Evolutionary conservation across 2,329 filamentous ascomycete genomes (phyloP).

Genomic region (Pyricularia sp.): DNA sequence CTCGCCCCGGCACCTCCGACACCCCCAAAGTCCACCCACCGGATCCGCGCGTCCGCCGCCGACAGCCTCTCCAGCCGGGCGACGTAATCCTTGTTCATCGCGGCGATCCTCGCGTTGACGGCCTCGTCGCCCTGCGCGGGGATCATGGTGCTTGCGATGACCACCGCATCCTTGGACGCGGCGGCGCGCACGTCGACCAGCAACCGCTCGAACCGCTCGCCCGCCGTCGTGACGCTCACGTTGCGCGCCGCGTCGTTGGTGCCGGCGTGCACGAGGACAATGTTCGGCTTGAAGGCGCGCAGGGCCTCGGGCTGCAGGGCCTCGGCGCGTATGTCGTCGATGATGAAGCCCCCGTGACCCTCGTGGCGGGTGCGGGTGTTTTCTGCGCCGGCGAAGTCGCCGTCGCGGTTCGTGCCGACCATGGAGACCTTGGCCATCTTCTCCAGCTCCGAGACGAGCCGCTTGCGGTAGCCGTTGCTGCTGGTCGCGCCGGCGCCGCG

Average conservation of each 20-base stretch:
- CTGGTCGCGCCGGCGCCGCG: slow-evolving; percentile 12
- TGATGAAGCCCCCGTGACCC: too few species aligned
- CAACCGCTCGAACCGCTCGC: background rate
- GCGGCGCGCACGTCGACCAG: background rate
- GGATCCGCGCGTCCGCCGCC: background rate
- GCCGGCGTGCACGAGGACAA: too few species aligned
- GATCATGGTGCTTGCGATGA: background rate
- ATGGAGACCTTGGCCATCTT: background rate
- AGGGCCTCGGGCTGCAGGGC: too few species aligned
- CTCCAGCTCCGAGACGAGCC: slow-evolving; percentile 11
- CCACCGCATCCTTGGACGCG: background rate
- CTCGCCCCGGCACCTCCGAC: background rate
- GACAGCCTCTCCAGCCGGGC: background rate
- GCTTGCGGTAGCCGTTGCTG: slow-evolving; percentile 15
- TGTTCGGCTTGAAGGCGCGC: too few species aligned
- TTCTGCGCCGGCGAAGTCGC: slow-evolving; percentile 19
- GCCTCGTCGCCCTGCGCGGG: background rate
- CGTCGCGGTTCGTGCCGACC: background rate
- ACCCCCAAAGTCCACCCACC: background rate
- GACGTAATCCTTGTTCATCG: background rate
- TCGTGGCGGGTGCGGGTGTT: too few species aligned
- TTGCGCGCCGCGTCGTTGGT: too few species aligned
- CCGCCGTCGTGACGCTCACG: too few species aligned
- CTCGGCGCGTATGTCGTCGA: too few species aligned
- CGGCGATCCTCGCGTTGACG: background rate